These are phyloP conservation scores for Sisymbrium altissimum DNA, from an alignment of 345 rosid species.

Conservation along the genomic window DNA sequence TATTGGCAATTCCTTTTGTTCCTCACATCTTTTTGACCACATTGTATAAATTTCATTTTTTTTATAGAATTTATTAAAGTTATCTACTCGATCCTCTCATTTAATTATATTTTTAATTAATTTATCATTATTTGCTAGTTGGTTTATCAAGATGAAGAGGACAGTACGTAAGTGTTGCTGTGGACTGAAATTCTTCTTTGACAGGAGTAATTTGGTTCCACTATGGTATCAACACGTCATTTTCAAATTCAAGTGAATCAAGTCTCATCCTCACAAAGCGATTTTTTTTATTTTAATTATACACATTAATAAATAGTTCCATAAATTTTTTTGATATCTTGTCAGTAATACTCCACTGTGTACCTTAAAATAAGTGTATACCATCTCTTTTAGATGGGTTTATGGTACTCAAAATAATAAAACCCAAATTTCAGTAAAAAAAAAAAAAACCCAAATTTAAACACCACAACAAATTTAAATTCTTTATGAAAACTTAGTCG, in stretches of 20 bases:
- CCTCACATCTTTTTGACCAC: conserved; percentile 2
- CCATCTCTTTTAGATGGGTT: too few relatives aligned
- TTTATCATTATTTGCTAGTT: background rate
- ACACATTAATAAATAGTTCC: background rate
- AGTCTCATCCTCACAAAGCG: background rate
- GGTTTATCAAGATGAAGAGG: background rate
- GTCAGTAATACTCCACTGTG: background rate
- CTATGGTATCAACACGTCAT: background rate
- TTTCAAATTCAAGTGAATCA: too few relatives aligned
- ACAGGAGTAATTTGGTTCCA: background rate
- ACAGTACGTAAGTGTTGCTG: background rate
- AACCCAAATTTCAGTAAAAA: too few relatives aligned
- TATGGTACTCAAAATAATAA: background rate
- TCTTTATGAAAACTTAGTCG: background rate
- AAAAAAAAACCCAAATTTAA: background rate
- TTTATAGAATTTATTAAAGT: background rate
- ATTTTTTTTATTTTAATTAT: background rate
- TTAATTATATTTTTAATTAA: background rate
- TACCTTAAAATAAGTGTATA: too few relatives aligned
- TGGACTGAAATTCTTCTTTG: background rate
- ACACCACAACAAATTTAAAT: background rate
- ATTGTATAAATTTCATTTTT: background rate
- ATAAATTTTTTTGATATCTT: background rate
- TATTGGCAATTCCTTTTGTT: conserved; percentile 1
- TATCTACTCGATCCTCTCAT: background rate